Base-by-base conservation (phyloP, 2,329 filamentous ascomycete species). In the Cladophialophora chaetospira region DNA sequence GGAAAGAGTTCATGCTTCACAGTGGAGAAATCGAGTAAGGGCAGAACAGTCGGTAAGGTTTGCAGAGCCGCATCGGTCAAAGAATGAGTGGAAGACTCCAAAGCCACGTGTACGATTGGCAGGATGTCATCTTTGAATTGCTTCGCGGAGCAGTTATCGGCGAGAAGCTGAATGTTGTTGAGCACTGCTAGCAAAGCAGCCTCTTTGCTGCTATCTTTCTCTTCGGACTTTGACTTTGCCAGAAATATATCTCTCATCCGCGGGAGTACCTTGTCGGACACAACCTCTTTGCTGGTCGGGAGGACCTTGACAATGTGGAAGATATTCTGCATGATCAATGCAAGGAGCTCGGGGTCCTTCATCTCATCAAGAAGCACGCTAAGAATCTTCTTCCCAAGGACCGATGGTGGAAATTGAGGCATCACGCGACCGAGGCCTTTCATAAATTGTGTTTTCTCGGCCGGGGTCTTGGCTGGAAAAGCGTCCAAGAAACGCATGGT, bases 1-100 rank as follows among this genome's bases (percentile, higher is more conserved):
- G 94, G 94, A 71, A 99, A 99, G 1, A 99, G 81, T 62, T 97
- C 93, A 66, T 96, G 94, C 73, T 97, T 99, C 67, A 97, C 92
- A 0, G 93, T 97, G 64, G 88, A 95, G 65, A 97, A 97, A 73
- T 99, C 94, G 5, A 99, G 84, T 2, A 94, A 85, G 0, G 91
- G 90, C 4, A 97, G 76, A n/a, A 97, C 83, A 1, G 84, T 80
- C 1, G 91, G 87, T 4, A 99, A 75, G 25, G 87, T 89, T 47
- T 88, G 83, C 11, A 99, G 78, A 2, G 91, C 87, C 3, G 89
- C 88, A 73, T 97, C 94, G 0, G 97, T 88, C 13, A 99, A 79
- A 1, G 88, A 88, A 65, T 96, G 94, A 0, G 92, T 97, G 0
- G 90, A 83, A 8, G 91, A 96, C 66, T 96, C 91, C 53, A 99